phyloP scores from a whole-genome alignment of 1,139 yeast genomes.

The Geotrichum aggregatum region DNA sequence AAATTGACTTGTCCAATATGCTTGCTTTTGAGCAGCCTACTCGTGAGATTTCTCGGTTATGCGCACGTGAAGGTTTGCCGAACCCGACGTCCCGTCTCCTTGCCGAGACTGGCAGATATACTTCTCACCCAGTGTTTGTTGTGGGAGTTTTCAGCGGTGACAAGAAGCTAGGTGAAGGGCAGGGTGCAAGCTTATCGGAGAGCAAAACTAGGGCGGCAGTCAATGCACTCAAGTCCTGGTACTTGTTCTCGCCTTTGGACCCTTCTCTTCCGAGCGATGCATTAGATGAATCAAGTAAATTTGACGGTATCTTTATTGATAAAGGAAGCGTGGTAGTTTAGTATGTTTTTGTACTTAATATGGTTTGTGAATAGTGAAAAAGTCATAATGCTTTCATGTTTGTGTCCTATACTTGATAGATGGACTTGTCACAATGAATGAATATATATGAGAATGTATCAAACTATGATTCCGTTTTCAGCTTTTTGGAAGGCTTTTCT shows the following conservation, averaged over 20 bases:
- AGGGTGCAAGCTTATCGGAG: constrained; percentile 85
- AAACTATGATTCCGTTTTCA: background rate
- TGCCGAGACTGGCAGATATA: constrained; percentile 88
- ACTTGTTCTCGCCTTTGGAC: constrained; percentile 76
- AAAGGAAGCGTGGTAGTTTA: constrained; percentile 45
- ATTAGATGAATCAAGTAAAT: constrained; percentile 34
- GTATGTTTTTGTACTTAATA: constrained; percentile 32
- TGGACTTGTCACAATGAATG: too few relatives aligned
- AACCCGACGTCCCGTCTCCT: constrained; percentile 77
- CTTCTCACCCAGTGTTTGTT: constrained; percentile 79
- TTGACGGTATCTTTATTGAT: constrained; percentile 40
- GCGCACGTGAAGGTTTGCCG: constrained; percentile 71
- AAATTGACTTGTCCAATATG: constrained; percentile 66
- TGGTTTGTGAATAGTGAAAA: background rate
- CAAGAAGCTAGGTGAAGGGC: constrained; percentile 87
- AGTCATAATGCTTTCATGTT: background rate
- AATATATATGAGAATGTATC: background rate
- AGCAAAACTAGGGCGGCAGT: constrained; percentile 92
- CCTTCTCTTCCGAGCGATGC: constrained; percentile 60
- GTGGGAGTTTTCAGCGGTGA: constrained; percentile 88
- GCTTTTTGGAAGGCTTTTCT: constrained; percentile 2
- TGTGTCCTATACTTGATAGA: too few relatives aligned
- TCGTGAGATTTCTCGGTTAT: constrained; percentile 71
- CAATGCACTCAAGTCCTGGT: constrained; percentile 86
- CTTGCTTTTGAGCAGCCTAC: constrained; percentile 83